A percentile compares a stretch with the other conserved stretches of the same genome.
phyloP scores from a whole-genome alignment of 2,329 filamentous ascomycete genomes.

The Diplocarpon mali region DNA sequence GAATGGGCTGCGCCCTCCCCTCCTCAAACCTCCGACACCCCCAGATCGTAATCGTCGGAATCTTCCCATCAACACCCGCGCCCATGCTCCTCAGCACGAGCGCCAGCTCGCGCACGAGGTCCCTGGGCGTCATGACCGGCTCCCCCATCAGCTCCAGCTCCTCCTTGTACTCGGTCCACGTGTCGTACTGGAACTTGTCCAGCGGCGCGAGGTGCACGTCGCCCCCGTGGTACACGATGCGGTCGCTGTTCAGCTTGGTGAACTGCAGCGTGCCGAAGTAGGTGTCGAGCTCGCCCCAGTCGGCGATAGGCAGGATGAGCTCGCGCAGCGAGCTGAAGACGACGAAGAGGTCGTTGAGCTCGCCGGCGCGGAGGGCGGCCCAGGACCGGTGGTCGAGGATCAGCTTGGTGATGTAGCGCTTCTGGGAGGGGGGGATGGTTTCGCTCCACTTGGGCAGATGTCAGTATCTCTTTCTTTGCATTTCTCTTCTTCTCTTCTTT shows the following conservation, averaged over 20 bases:
- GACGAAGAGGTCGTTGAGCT: neutral
- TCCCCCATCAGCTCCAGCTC: neutral
- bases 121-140: neutral
- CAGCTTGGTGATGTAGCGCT: neutral
- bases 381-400: slow-evolving; percentile 3
- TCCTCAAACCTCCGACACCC: slow-evolving; percentile 2
- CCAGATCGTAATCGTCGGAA: slow-evolving; percentile 1
- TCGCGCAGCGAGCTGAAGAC: neutral
- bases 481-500: no score
- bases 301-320: neutral
- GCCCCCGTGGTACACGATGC: slow-evolving; percentile 1
- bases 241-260: slow-evolving; percentile 4
- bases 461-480: no score
- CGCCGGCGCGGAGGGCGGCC: neutral
- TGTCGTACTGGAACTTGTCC: neutral
- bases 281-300: slow-evolving; percentile 4
- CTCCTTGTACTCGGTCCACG: slow-evolving; percentile 1
- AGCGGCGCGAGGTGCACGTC: neutral
- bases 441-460: neutral
- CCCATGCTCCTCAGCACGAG: neutral
- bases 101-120: neutral
- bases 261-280: slow-evolving; percentile 1
- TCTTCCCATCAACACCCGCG: neutral
- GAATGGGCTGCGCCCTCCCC: neutral
- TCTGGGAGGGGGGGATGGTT: neutral